Evolutionary conservation across 306 rosid genomes (phyloP).

Genomic region (Ceratonia siliqua): DNA sequence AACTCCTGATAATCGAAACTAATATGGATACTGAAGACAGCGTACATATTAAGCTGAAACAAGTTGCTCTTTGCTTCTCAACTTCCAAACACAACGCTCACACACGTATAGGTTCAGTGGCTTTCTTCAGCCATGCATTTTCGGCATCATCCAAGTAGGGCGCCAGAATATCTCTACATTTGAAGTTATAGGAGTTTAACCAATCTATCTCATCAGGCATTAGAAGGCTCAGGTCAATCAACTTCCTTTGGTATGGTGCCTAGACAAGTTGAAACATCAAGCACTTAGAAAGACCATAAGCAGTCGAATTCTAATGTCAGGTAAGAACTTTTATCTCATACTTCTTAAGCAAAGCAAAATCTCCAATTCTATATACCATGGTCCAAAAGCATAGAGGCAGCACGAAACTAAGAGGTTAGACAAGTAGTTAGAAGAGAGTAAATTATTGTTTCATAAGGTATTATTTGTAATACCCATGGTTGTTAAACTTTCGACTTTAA

Average conservation of each 20-base stretch:
- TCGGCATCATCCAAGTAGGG: constrained; percentile 70
- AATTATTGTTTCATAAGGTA: neutral
- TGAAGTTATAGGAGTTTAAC: constrained; percentile 81
- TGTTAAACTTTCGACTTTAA: too few relatives aligned
- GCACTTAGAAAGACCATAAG: constrained; percentile 15
- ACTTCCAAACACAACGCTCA: constrained; percentile 35
- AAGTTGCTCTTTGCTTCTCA: neutral
- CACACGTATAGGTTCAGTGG: constrained; percentile 70
- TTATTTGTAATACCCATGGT: neutral
- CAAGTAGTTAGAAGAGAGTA: neutral
- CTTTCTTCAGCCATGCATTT: constrained; percentile 81
- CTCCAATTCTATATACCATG: neutral
- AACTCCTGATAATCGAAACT: constrained; percentile 1
- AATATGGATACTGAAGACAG: constrained; percentile 19
- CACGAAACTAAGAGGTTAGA: neutral
- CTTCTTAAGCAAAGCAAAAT: neutral
- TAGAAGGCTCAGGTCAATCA: constrained; percentile 72
- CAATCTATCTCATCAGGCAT: constrained; percentile 73
- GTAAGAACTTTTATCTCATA: neutral
- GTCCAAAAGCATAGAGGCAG: neutral
- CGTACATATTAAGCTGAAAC: constrained; percentile 16
- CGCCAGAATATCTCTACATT: constrained; percentile 71
- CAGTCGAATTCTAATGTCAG: neutral
- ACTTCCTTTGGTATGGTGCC: constrained; percentile 91
- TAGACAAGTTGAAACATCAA: constrained; percentile 40